Percentiles rank a stretch among this genome's conserved stretches.
These are phyloP conservation scores for Spathaspora girioi DNA, from an alignment of 805 yeast species.

Conservation along the genomic window DNA sequence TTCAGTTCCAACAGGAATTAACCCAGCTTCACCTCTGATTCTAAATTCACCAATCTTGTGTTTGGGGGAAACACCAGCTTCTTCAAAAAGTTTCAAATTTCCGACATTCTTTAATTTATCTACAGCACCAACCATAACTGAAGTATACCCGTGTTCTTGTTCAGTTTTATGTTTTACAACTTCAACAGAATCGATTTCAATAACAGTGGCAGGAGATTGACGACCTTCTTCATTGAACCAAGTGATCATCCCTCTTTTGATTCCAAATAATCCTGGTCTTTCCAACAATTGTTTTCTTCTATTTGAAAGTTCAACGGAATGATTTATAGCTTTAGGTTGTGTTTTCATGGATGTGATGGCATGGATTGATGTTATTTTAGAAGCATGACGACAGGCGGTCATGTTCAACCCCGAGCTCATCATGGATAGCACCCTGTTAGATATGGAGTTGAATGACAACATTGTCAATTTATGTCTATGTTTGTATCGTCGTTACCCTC, in stretches of 20 bases:
- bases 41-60: constrained; percentile 71
- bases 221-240: constrained; percentile 71
- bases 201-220: constrained; percentile 77
- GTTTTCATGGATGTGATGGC: constrained; percentile 49
- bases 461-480: background rate
- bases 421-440: background rate
- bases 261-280: constrained; percentile 82
- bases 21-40: constrained; percentile 56
- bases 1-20: constrained; percentile 74
- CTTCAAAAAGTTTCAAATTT: constrained; percentile 72
- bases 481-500: background rate
- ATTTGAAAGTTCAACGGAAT: constrained; percentile 67
- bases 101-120: constrained; percentile 56
- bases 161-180: constrained; percentile 70
- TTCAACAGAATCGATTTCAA: constrained; percentile 85
- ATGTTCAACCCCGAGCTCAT: background rate
- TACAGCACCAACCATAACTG: constrained; percentile 87
- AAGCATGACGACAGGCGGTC: constrained; percentile 17
- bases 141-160: constrained; percentile 74
- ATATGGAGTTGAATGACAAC: constrained; percentile 1
- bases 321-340: constrained; percentile 51
- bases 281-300: constrained; percentile 65
- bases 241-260: constrained; percentile 88
- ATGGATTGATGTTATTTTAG: constrained; percentile 45
- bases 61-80: constrained; percentile 84